Evolutionary conservation across 2,329 filamentous ascomycete genomes (phyloP).

Genomic region (Aspergillus melleus): DNA sequence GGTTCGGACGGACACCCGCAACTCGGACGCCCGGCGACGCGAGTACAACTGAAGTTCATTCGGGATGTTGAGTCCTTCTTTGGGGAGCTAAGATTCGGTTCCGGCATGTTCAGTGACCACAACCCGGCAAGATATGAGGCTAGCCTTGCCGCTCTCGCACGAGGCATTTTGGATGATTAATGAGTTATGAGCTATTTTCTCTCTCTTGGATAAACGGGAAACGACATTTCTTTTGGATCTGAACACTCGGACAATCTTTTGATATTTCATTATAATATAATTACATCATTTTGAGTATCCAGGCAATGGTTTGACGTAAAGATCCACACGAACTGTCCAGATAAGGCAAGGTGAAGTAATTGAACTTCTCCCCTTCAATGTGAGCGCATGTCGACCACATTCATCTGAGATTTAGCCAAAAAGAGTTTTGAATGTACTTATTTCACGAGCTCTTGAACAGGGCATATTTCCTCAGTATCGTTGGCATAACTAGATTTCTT

Average conservation of each 20-base stretch:
- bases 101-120: constrained; percentile 74
- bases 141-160: constrained; percentile 61
- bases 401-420: too few relatives aligned
- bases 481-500: neutral
- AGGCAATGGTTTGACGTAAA: neutral
- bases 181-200: neutral
- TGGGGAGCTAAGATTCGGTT: constrained; percentile 68
- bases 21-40: constrained; percentile 65
- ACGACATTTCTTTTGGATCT: neutral
- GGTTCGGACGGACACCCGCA: constrained; percentile 44
- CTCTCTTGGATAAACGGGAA: neutral
- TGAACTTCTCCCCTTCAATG: neutral
- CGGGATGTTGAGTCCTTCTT: constrained; percentile 70
- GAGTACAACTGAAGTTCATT: constrained; percentile 70
- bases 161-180: constrained; percentile 46
- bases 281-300: neutral
- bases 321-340: neutral
- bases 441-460: neutral
- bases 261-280: neutral
- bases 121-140: constrained; percentile 73
- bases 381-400: neutral
- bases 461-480: neutral
- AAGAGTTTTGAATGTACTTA: neutral
- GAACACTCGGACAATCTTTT: neutral
- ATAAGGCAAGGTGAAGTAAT: neutral